Conservation (phyloP, 1,284 basidiomycete genomes). For the Cryptococcus sp. region DNA sequence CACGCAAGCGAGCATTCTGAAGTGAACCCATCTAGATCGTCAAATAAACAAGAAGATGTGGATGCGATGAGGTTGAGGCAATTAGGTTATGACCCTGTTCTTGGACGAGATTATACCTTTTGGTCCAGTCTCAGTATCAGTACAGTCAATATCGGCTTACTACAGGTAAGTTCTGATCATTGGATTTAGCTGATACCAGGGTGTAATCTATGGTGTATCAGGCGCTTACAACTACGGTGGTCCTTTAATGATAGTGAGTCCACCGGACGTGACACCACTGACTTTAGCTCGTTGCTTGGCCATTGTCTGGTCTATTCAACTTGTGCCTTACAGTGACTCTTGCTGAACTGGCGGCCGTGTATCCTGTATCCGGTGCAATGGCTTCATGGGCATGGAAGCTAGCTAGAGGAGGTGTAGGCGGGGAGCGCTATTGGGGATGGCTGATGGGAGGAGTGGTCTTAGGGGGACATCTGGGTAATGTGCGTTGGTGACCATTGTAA, state of each 20-base stretch:
- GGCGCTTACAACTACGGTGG: conserved; percentile 44
- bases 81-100: conserved; percentile 43
- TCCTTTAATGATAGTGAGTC: conserved; percentile 39
- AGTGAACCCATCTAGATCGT: background rate
- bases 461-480: conserved; percentile 44
- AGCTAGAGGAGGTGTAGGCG: conserved; percentile 39
- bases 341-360: conserved; percentile 43
- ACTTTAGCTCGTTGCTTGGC: conserved; percentile 44
- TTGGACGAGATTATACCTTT: conserved; percentile 46
- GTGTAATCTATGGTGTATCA: conserved; percentile 41
- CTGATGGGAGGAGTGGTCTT: conserved; percentile 41
- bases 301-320: conserved; percentile 35
- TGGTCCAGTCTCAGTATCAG: conserved; percentile 44
- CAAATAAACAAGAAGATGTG: conserved; percentile 24
- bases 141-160: conserved; percentile 40
- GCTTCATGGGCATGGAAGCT: conserved; percentile 46
- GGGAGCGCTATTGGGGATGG: conserved; percentile 46
- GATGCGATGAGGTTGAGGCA: conserved; percentile 40
- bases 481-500: conserved; percentile 14
- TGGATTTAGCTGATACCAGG: conserved; percentile 16
- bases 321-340: conserved; percentile 37
- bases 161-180: conserved; percentile 26
- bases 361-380: conserved; percentile 47
- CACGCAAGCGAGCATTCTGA: background rate
- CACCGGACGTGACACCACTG: background rate